phyloP scores from a whole-genome alignment of 768 basidiomycete genomes.

The Russula earlei region DNA sequence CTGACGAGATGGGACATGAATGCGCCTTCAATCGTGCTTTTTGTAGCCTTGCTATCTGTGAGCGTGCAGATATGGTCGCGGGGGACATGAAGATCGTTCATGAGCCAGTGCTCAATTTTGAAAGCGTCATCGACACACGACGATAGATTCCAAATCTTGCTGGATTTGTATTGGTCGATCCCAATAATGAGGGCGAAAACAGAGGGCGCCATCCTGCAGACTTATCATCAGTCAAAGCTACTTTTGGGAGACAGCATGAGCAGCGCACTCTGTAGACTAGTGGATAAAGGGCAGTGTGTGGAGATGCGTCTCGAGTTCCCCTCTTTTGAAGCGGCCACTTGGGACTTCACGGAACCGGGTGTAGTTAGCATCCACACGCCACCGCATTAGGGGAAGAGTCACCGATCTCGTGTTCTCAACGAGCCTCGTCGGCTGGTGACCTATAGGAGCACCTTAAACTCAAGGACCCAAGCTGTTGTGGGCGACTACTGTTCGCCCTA shows the following conservation, averaged over 20 bases:
- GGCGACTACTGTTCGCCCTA: neutral
- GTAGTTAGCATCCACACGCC: neutral
- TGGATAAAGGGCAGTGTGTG: neutral
- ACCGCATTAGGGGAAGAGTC: neutral
- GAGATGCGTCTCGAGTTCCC: neutral
- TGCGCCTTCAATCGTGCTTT: slow-evolving; percentile 47
- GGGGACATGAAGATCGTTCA: slow-evolving; percentile 47
- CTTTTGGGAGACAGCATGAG: neutral
- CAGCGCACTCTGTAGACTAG: neutral
- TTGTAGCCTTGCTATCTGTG: slow-evolving; percentile 50
- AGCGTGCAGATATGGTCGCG: slow-evolving; percentile 47
- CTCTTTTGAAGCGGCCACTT: slow-evolving; percentile 7
- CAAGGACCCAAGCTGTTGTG: neutral
- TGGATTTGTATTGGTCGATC: slow-evolving; percentile 58
- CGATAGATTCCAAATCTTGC: slow-evolving; percentile 51
- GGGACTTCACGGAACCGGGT: neutral
- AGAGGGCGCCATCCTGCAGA: slow-evolving; percentile 32
- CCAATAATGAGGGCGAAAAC: slow-evolving; percentile 62
- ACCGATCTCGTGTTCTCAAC: slow-evolving; percentile 11
- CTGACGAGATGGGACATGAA: slow-evolving; percentile 56
- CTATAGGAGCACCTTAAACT: neutral
- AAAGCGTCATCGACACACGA: slow-evolving; percentile 58
- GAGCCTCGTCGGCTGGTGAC: slow-evolving; percentile 3
- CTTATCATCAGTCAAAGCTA: neutral
- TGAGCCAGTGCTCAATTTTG: slow-evolving; percentile 47